These are phyloP conservation scores for Lecanicillium sp. DNA, from an alignment of 2,329 filamentous ascomycete genomes.

Conservation along the genomic window DNA sequence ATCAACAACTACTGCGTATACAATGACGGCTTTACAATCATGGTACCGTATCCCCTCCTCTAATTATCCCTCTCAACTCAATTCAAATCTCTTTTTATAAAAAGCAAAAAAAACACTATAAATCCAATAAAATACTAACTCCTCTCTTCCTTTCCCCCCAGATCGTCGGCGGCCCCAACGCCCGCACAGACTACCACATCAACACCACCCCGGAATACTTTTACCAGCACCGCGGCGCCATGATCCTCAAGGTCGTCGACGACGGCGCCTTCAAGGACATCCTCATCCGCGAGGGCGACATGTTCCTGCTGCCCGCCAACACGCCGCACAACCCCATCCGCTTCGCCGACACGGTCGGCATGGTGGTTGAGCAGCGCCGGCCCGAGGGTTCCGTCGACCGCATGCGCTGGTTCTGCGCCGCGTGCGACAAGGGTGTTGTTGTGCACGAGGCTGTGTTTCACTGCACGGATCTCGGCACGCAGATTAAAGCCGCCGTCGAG, in stretches of 20 bases:
- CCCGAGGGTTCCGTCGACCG: slow-evolving; percentile 63
- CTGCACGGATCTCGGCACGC: slow-evolving; percentile 82
- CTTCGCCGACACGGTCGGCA: slow-evolving; percentile 86
- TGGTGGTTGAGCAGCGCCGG: slow-evolving; percentile 82
- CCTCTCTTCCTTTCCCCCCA: slow-evolving; percentile 20
- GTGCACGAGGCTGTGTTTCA: slow-evolving; percentile 85
- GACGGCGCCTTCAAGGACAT: slow-evolving; percentile 67
- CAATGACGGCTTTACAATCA: slow-evolving; percentile 73
- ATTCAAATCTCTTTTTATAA: too few relatives aligned
- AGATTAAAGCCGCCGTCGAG: slow-evolving; percentile 89
- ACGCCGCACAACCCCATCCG: slow-evolving; percentile 95
- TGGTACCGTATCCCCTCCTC: slow-evolving; percentile 40
- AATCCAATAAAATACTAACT: slow-evolving; percentile 3
- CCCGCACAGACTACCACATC: slow-evolving; percentile 96
- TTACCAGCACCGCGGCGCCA: slow-evolving; percentile 89
- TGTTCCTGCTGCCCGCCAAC: slow-evolving; percentile 89
- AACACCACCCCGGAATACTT: slow-evolving; percentile 96
- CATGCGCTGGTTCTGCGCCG: slow-evolving; percentile 82
- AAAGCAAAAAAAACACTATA: slow-evolving; percentile 1
- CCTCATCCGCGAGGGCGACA: slow-evolving; percentile 82
- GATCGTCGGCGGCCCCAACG: slow-evolving; percentile 94
- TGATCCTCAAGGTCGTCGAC: slow-evolving; percentile 90
- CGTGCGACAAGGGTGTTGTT: slow-evolving; percentile 49
- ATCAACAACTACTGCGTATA: slow-evolving; percentile 98
- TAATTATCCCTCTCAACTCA: neutral